Evolutionary conservation across 2,329 filamentous ascomycete genomes (phyloP), one percentile per base, ranked within the genome.

Genomic region (Paracorniculantispora psalliotae): DNA sequence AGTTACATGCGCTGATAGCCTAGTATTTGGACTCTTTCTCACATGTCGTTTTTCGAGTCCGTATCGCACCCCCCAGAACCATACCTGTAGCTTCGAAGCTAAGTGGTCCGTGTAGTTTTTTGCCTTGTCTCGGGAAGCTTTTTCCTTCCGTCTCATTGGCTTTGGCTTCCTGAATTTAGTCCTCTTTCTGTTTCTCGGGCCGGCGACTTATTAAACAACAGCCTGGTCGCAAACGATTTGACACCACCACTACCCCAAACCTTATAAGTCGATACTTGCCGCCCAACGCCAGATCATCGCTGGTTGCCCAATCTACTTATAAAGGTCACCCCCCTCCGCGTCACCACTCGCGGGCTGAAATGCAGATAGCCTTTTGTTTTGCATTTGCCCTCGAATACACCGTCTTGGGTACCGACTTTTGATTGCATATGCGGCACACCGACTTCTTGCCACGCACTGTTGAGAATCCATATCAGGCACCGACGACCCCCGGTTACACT

Each of bases 231-330:
- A 39, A 19, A 21, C 12, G 21, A 13, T 25, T 37, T n/a, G 33
- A n/a, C 51, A 25, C 19, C 15, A 15, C 19, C 19, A n/a, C 23
- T 5, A n/a, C 28, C 21, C n/a, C n/a, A 30, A 47, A 37, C 53
- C 30, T 37, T 56, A 56, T 56, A 56, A 56, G 53, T 48, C 30
- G 43, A 39, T 12, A 35, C 30, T 48, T 48, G 43, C 53, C 53
- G 43, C 53, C 53, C 53, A 56, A 48, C 30, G 33, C n/a, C 43
- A 48, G 21, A 35, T 48, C 53, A 23, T 23, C 19, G 30, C 19
- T 7, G 23, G 19, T 21, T 21, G n/a, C 53, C 17, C 33, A 48
- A 39, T 26, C 10, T 35, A 23, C 48, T 26, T 39, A 37, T 28
- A 48, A 28, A 35, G 30, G 13, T 13, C 13, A 39, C 46, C 41